A percentile compares a stretch with the other conserved stretches of the same genome.
Evolutionary conservation across 208 protist genomes (phyloP).

Genomic region (Phytomonas francai): DNA sequence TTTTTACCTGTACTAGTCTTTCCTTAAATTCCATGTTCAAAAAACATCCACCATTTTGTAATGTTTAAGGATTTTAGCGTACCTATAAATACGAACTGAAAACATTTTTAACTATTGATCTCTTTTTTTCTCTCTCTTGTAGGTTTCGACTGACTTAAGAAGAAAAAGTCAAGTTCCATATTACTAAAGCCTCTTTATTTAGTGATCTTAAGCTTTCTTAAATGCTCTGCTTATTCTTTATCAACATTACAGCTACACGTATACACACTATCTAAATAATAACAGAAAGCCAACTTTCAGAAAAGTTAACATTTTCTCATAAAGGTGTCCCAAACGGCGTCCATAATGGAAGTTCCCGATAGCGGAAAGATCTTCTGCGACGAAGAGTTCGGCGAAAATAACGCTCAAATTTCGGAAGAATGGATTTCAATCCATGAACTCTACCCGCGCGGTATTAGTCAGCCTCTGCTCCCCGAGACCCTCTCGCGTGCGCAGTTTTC

Average conservation of each 20-base stretch:
- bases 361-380: slow-evolving; percentile 61
- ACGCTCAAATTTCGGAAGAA: slow-evolving; percentile 38
- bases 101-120: background rate
- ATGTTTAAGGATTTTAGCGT: background rate
- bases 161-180: slow-evolving; percentile 4
- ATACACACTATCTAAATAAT: background rate
- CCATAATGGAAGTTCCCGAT: slow-evolving; percentile 37
- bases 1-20: background rate
- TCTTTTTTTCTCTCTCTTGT: slow-evolving; percentile 3
- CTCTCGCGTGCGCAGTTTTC: slow-evolving; percentile 64
- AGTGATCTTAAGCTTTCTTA: slow-evolving; percentile 11
- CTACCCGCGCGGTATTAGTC: slow-evolving; percentile 38
- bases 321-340: slow-evolving; percentile 6
- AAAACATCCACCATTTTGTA: slow-evolving; percentile 8
- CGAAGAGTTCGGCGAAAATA: slow-evolving; percentile 47
- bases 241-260: background rate
- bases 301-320: background rate
- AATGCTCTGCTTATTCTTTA: slow-evolving; percentile 1
- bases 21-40: background rate
- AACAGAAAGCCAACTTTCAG: background rate
- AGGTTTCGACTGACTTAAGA: background rate
- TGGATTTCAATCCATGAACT: slow-evolving; percentile 65
- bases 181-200: slow-evolving; percentile 1
- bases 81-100: background rate
- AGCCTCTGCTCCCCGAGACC: slow-evolving; percentile 49